Evolutionary conservation across 2,329 filamentous ascomycete species (phyloP).

Genomic region (Penicillium sp.): DNA sequence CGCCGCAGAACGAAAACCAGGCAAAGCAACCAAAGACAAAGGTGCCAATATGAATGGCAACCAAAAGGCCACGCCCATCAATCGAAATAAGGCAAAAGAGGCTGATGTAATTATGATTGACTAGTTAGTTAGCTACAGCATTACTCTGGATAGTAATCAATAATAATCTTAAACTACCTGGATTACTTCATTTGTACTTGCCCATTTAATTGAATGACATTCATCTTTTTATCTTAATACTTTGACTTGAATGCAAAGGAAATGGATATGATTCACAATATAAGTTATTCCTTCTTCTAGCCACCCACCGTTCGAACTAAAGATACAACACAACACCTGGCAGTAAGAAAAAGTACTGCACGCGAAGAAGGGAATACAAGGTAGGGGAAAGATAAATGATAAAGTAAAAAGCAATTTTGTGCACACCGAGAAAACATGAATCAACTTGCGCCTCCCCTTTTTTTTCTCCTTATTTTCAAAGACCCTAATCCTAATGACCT

Average conservation of each 20-base stretch:
- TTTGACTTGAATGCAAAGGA: not conserved
- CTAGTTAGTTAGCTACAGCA: constrained; percentile 15
- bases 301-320: not conserved
- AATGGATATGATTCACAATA: not conserved
- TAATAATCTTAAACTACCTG: constrained; percentile 4
- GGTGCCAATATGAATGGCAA: constrained; percentile 3
- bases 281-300: not conserved
- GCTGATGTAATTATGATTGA: constrained; percentile 37
- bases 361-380: not conserved
- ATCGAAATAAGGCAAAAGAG: constrained; percentile 15
- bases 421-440: not conserved
- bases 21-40: not conserved
- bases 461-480: not conserved
- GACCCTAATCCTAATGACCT: not conserved
- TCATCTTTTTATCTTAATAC: not conserved
- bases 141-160: constrained; percentile 12
- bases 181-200: not conserved
- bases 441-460: not conserved
- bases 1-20: not conserved
- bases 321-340: not conserved
- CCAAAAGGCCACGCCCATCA: not conserved
- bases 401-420: not conserved
- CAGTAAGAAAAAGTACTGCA: not conserved
- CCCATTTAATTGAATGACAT: no score
- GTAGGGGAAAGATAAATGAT: not conserved